A percentile compares a stretch with the other conserved stretches of the same genome.
phyloP scores from a whole-genome alignment of 2,329 filamentous ascomycete genomes.

The Fusarium hostae region DNA sequence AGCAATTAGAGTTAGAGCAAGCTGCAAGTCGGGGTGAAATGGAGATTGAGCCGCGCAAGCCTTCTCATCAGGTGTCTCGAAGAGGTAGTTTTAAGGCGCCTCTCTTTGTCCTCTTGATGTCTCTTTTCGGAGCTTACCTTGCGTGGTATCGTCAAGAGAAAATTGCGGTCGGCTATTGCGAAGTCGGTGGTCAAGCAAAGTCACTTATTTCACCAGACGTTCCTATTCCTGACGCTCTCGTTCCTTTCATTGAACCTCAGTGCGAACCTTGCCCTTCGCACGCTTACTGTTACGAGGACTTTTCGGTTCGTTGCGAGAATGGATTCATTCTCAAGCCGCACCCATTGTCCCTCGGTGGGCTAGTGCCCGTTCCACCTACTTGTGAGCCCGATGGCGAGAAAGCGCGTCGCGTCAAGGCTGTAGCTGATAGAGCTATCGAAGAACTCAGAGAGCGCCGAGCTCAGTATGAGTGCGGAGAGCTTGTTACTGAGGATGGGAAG shows the following conservation, averaged over 20 bases:
- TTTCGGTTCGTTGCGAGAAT: constrained; percentile 81
- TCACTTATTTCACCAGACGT: constrained; percentile 61
- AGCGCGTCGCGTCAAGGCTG: constrained; percentile 83
- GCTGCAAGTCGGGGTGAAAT: constrained; percentile 66
- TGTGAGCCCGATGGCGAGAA: constrained; percentile 97
- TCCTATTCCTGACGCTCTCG: constrained; percentile 76
- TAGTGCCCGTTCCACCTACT: constrained; percentile 86
- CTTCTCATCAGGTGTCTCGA: constrained; percentile 49
- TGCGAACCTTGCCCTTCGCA: constrained; percentile 93
- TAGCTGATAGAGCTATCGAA: constrained; percentile 89
- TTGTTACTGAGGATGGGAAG: constrained; percentile 69
- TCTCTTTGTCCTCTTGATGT: constrained; percentile 76
- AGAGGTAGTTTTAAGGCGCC: constrained; percentile 69
- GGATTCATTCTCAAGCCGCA: constrained; percentile 89
- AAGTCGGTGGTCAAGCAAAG: constrained; percentile 74
- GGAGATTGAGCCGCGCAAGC: constrained; percentile 56
- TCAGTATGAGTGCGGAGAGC: constrained; percentile 88
- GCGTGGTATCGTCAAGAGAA: constrained; percentile 95
- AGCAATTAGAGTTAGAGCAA: constrained; percentile 82
- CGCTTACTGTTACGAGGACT: constrained; percentile 85
- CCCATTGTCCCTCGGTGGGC: constrained; percentile 81
- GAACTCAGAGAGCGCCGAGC: constrained; percentile 86
- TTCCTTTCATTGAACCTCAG: constrained; percentile 76
- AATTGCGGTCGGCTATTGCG: constrained; percentile 94
- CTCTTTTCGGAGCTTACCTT: constrained; percentile 76